Conservation (phyloP, 164 flowering plant species). For the Vitis labrusca region DNA sequence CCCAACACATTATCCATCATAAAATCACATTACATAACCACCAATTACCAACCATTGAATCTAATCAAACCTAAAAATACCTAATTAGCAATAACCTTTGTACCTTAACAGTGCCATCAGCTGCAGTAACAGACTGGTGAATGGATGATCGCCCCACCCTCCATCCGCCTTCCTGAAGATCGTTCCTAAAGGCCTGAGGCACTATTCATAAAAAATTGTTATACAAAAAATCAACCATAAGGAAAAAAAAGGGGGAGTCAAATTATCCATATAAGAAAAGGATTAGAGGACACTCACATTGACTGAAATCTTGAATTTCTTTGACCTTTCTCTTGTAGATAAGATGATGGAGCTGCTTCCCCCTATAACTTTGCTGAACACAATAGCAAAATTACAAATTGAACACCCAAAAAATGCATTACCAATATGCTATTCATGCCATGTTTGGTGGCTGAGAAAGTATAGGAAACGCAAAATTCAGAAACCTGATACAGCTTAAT, state of each 20-base stretch:
- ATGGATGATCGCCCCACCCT: slow-evolving; percentile 83
- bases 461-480: slow-evolving; percentile 2
- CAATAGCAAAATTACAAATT: background rate
- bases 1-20: background rate
- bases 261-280: background rate
- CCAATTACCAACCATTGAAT: background rate
- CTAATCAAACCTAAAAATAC: background rate
- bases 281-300: slow-evolving; percentile 44
- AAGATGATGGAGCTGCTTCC: slow-evolving; percentile 85
- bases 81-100: background rate
- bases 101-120: slow-evolving; percentile 97
- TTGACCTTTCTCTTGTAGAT: slow-evolving; percentile 79
- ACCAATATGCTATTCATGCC: too few species aligned
- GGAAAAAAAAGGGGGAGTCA: background rate
- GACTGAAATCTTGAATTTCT: slow-evolving; percentile 74
- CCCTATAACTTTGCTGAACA: slow-evolving; percentile 75
- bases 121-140: slow-evolving; percentile 64
- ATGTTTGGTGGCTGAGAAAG: background rate
- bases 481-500: background rate
- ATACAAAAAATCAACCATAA: background rate
- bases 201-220: slow-evolving; percentile 33
- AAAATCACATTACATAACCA: background rate
- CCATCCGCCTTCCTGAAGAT: slow-evolving; percentile 87
- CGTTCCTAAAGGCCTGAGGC: slow-evolving; percentile 84
- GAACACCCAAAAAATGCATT: background rate